Evolutionary conservation across 192 early-diverging fungal species (phyloP).

Genomic region (Coemansia sp.): DNA sequence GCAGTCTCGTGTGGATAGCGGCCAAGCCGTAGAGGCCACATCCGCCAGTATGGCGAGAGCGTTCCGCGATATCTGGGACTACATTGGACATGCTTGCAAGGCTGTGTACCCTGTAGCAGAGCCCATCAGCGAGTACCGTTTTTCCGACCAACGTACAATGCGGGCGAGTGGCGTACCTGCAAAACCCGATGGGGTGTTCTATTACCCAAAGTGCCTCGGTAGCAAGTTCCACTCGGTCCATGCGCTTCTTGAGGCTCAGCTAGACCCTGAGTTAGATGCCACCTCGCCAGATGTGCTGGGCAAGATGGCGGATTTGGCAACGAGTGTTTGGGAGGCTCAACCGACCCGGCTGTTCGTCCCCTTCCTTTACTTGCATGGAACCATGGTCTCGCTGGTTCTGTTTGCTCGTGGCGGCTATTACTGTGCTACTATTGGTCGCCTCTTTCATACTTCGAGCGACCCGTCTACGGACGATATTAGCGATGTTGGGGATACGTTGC

Average conservation of each 20-base stretch:
- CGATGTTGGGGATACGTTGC: not conserved
- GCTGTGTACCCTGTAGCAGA: not conserved
- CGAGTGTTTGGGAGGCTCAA: constrained; percentile 10
- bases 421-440: not conserved
- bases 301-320: constrained; percentile 4
- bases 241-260: not conserved
- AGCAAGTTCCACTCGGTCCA: not conserved
- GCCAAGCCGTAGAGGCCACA: not conserved
- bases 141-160: not conserved
- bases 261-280: not conserved
- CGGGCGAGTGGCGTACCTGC: not conserved
- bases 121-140: not conserved
- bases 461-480: not conserved
- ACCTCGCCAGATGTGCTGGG: not conserved
- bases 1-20: not conserved
- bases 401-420: constrained; percentile 9
- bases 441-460: not conserved
- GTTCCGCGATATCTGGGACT: constrained; percentile 6
- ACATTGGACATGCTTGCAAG: not conserved
- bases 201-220: not conserved
- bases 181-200: not conserved
- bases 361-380: constrained; percentile 4
- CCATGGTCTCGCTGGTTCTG: not conserved
- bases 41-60: not conserved
- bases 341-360: constrained; percentile 8